Base-by-base conservation (phyloP, 2,329 filamentous ascomycete species). In the Microsporum canis region DNA sequence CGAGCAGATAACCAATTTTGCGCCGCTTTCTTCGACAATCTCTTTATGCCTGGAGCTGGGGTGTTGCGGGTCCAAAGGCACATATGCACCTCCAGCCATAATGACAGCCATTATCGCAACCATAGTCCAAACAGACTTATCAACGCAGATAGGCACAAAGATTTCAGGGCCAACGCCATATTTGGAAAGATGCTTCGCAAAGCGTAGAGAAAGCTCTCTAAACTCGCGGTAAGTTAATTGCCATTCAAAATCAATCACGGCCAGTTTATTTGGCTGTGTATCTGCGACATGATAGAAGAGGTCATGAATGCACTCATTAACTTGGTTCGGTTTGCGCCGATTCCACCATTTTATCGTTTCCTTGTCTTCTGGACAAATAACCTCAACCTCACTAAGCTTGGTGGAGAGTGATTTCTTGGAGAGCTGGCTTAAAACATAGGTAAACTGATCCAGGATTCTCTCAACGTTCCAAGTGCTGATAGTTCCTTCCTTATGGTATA, bases 61-160 rank as follows among this genome's bases (percentile, higher is more conserved):
- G 39, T 64, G 63, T 10, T 80, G 83, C 0, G 88, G 87, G 0
- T 89, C 79, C 2, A 95, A 77, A 0, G 90, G 89, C 27, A 95
- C 74, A 68, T 94, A 94, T 6, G 85, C 89, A 67, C 84, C 86
- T 4, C 89, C 89, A 3, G 84, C 77, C 68, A 95, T 95, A 33
- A 89, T 72, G 27, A 86, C 80, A 1, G 83, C 90, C 34, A 95
- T 77, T 34, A 95, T 84, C 71, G 1, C 83, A 71, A 0, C 86
- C 90, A 70, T 92, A 92, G 29, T 91, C 82, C 82, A 95, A 85
- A 51, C 87, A 77, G 55, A 95, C 82, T 51, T 66, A 31, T 67
- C 62, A 56, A 67, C 62, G 29, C 62, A 65, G 10, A 65, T 59
- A 8, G 64, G 64, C n/a, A 65, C 64, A 10, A 65, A 59, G 3